Evolutionary conservation across 2,329 filamentous ascomycete species (phyloP), one percentile per base, ranked within the genome.

Genomic region (Colletotrichum eleusines): DNA sequence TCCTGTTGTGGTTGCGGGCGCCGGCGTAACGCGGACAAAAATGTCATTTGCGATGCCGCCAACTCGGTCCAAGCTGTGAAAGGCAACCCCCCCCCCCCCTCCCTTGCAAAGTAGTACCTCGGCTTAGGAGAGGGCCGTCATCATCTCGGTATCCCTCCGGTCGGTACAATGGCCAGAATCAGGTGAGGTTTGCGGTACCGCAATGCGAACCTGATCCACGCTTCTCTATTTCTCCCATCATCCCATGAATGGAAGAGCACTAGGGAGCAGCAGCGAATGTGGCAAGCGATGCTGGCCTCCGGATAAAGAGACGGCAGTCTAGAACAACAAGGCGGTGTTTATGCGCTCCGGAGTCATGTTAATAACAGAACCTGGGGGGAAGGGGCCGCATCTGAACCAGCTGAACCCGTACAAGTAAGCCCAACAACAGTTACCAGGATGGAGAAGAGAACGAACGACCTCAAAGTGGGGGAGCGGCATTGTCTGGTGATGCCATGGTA

Each of bases 281-380:
- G 60, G 46, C 62, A 61, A 63, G 67, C 48, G 61, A 63, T 38
- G 53, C 31, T 31, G 48, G 38, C 38, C 23, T 5, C 59, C 11
- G 40, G 62, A 7, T 23, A 35, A 9, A 50, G 26, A 28, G 46
- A 58, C 26, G 16, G 44, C 68, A 54, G 48, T 20, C 26, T 23
- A n/a, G 46, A 48, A 59, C 18, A 40, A 40, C 44, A 42, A 38
- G 57, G 55, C 40, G 33, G 31, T 40, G 8, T 50, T 68, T 16
- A 63, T 62, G 68, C 68, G 57, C 23, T 28, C 57, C 23, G 44
- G 68, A 71, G 50, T 68, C 63, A 71, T 68, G 63, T 42, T 46
- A 26, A 46, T 35, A 38, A 8, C 4, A 38, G 31, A 23, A 46
- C 66, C 35, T 54, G 53, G 38, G 46, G 33, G 12, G 26, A 18